Evolutionary conservation across 306 rosid species (phyloP).

Genomic region (Arachis hypogaea): DNA sequence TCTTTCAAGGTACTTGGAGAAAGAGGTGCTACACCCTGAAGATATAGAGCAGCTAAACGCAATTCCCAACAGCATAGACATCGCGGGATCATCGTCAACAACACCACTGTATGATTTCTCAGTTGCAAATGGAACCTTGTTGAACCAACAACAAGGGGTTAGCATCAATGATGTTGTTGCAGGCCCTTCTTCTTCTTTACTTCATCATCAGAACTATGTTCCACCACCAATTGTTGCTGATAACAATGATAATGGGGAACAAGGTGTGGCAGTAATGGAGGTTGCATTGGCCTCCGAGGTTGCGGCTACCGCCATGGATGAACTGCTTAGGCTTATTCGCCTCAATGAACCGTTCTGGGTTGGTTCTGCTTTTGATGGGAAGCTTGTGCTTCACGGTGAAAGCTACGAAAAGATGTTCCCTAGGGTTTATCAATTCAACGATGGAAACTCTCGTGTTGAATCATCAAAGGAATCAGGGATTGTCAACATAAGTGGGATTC

Average conservation of each 20-base stretch:
- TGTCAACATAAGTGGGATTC: slow-evolving; percentile 43
- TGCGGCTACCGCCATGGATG: slow-evolving; percentile 50
- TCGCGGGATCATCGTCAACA: no score
- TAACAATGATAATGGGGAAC: not conserved
- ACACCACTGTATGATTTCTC: slow-evolving; percentile 14
- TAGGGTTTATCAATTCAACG: slow-evolving; percentile 39
- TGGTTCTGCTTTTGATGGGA: slow-evolving; percentile 33
- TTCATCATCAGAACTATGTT: slow-evolving; percentile 8
- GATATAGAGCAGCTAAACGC: slow-evolving; percentile 6
- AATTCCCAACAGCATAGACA: not conserved
- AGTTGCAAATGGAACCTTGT: slow-evolving; percentile 30
- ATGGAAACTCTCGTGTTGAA: slow-evolving; percentile 44
- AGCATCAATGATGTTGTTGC: not conserved
- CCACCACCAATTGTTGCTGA: not conserved
- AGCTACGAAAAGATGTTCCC: slow-evolving; percentile 55
- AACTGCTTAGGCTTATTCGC: slow-evolving; percentile 49
- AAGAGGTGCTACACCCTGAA: slow-evolving; percentile 47
- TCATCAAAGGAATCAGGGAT: slow-evolving; percentile 66
- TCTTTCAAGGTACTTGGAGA: slow-evolving; percentile 54
- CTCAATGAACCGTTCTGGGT: slow-evolving; percentile 62
- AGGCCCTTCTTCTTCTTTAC: not conserved
- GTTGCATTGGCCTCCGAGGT: slow-evolving; percentile 45
- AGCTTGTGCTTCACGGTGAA: slow-evolving; percentile 44
- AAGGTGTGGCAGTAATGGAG: slow-evolving; percentile 29
- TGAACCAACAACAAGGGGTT: slow-evolving; percentile 18